phyloP scores from a whole-genome alignment of 78 protist genomes.

The Paratrimastix pyriformis region DNA sequence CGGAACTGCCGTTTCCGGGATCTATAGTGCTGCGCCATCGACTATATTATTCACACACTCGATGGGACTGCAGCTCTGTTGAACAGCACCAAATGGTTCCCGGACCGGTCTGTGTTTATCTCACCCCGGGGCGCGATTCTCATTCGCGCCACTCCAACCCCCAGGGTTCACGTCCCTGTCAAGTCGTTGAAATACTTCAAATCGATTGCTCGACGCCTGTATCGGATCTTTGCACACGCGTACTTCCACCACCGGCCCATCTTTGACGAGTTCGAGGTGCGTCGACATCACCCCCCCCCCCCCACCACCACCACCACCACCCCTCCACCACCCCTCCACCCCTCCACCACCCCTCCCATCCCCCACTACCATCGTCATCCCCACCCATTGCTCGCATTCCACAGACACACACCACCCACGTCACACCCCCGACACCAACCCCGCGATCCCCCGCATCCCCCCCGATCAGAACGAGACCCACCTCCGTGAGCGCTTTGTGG shows the following conservation, averaged over 20 bases:
- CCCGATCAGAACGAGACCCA: no score
- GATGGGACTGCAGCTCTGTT: not conserved
- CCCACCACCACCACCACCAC: no score
- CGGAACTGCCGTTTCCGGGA: not conserved
- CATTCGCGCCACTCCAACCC: not conserved
- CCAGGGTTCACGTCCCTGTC: not conserved
- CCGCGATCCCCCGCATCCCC: no score
- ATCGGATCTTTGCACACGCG: not conserved
- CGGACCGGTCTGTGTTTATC: conserved; percentile 1
- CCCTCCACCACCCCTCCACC: no score
- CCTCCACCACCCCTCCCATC: no score
- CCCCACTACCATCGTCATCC: no score
- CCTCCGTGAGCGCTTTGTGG: no score
- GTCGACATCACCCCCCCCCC: no score
- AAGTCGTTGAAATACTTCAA: not conserved
- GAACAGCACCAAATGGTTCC: not conserved
- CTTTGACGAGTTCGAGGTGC: conserved; percentile 4
- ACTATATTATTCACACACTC: conserved; percentile 8
- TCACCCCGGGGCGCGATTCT: not conserved
- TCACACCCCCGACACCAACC: no score
- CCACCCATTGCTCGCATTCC: no score
- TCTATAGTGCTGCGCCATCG: conserved; percentile 17
- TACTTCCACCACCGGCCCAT: not conserved
- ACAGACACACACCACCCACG: no score
- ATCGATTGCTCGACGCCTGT: conserved; percentile 1